Conservation (phyloP, 2,329 filamentous ascomycete species). For the Neonectria magnoliae region DNA sequence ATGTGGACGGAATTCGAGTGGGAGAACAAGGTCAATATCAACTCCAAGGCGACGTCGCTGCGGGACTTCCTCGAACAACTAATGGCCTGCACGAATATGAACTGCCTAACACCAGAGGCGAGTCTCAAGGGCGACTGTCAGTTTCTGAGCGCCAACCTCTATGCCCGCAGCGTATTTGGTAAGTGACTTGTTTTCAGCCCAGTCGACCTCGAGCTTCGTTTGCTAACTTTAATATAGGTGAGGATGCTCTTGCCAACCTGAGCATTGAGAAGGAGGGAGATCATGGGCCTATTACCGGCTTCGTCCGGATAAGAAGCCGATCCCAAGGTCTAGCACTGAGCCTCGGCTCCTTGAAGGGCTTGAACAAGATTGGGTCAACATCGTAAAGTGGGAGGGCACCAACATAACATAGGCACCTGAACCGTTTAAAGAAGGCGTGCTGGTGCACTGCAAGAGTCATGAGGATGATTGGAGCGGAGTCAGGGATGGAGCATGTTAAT, state of each 20-base stretch:
- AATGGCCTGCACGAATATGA: conserved; percentile 99
- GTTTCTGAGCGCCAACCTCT: conserved; percentile 96
- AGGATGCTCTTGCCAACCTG: conserved; percentile 96
- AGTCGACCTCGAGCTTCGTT: not conserved
- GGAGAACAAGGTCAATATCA: conserved; percentile 99
- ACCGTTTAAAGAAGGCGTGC: conserved; percentile 29
- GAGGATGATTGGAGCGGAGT: conserved; percentile 44
- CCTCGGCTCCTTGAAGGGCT: conserved; percentile 90
- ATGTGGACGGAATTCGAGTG: conserved; percentile 99
- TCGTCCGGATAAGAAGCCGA: conserved; percentile 96
- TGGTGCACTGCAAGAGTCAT: conserved; percentile 41
- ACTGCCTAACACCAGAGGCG: conserved; percentile 93
- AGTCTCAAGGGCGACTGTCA: conserved; percentile 97
- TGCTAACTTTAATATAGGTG: conserved; percentile 68
- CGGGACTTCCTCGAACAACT: conserved; percentile 92
- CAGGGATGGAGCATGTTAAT: conserved; percentile 47
- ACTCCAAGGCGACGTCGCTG: conserved; percentile 92
- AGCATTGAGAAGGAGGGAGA: conserved; percentile 98
- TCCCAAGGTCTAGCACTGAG: conserved; percentile 95
- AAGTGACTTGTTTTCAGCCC: conserved; percentile 57
- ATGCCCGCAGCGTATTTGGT: conserved; percentile 98
- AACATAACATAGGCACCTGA: conserved; percentile 19
- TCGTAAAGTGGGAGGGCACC: conserved; percentile 35
- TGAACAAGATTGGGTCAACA: conserved; percentile 78
- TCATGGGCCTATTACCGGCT: conserved; percentile 93